Conservation (phyloP, 306 rosid species). For the Mimosa bimucronata region DNA sequence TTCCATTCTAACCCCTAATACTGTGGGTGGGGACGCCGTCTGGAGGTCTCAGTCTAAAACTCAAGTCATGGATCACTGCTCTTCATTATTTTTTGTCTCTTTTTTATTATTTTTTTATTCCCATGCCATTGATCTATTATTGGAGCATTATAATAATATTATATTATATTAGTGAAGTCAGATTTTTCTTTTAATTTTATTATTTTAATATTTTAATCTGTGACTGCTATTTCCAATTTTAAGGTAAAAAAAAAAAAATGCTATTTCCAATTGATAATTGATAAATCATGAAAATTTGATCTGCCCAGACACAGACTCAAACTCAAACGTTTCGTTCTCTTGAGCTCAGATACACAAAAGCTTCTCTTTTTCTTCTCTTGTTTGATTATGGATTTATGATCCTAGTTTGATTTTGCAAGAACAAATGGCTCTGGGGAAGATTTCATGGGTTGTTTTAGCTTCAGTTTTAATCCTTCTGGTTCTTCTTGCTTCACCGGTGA, state of each 20-base stretch:
- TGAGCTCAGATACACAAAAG: background rate
- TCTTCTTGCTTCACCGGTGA: conserved; percentile 44
- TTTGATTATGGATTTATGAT: conserved; percentile 44
- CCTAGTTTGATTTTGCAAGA: conserved; percentile 30
- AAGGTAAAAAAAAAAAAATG: too few species aligned
- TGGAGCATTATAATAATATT: background rate
- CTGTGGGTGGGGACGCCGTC: background rate
- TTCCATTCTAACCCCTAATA: background rate
- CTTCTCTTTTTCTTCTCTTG: background rate
- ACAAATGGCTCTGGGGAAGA: conserved; percentile 52
- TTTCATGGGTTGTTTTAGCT: conserved; percentile 39
- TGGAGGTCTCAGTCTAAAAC: background rate
- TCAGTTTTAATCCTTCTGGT: conserved; percentile 48
- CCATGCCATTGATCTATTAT: background rate
- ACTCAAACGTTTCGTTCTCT: background rate
- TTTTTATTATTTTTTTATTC: background rate
- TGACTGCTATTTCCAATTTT: background rate
- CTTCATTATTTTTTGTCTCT: background rate
- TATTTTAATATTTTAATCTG: background rate
- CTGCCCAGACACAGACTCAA: background rate
- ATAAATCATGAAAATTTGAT: background rate
- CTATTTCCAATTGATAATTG: too few species aligned
- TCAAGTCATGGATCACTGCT: background rate
- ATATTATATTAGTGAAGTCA: background rate
- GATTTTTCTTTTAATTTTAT: background rate